A percentile compares a stretch with the other conserved stretches of the same genome.
Evolutionary conservation across 2,329 filamentous ascomycete species (phyloP).

Genomic region (Cylindrodendrum hubeiense): DNA sequence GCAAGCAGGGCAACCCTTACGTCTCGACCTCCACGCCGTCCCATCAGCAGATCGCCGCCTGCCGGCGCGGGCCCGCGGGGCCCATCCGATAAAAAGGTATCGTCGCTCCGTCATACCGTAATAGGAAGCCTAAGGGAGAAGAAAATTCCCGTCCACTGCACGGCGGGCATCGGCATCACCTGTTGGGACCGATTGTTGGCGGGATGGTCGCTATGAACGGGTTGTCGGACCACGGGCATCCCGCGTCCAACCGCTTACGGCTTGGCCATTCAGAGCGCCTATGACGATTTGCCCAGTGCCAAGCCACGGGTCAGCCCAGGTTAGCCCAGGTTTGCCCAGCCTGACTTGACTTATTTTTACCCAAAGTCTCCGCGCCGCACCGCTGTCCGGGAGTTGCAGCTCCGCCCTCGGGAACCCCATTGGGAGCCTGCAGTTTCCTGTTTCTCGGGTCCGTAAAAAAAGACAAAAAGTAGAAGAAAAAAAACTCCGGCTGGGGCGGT

Average conservation of each 20-base stretch:
- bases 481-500: background rate
- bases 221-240: slow-evolving; percentile 24
- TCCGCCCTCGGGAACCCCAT: background rate
- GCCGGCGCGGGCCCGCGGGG: slow-evolving; percentile 4
- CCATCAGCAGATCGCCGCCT: slow-evolving; percentile 8
- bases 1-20: slow-evolving; percentile 7
- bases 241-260: slow-evolving; percentile 25
- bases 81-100: slow-evolving; percentile 4
- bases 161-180: slow-evolving; percentile 13
- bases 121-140: background rate
- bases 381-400: background rate
- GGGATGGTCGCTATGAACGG: slow-evolving; percentile 7
- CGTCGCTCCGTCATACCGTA: background rate
- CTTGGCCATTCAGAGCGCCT: slow-evolving; percentile 12
- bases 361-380: background rate
- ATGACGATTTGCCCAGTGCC: slow-evolving; percentile 16
- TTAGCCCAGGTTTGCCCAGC: background rate
- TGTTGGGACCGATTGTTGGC: slow-evolving; percentile 18
- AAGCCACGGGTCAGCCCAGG: slow-evolving; percentile 9
- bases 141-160: background rate
- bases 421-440: background rate
- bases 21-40: background rate
- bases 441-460: background rate
- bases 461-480: background rate
- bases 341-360: slow-evolving; percentile 3